Evolutionary conservation across 805 yeast species (phyloP), one percentile per base, ranked within the genome.

Genomic region (Grigorovia yakushimaensis): DNA sequence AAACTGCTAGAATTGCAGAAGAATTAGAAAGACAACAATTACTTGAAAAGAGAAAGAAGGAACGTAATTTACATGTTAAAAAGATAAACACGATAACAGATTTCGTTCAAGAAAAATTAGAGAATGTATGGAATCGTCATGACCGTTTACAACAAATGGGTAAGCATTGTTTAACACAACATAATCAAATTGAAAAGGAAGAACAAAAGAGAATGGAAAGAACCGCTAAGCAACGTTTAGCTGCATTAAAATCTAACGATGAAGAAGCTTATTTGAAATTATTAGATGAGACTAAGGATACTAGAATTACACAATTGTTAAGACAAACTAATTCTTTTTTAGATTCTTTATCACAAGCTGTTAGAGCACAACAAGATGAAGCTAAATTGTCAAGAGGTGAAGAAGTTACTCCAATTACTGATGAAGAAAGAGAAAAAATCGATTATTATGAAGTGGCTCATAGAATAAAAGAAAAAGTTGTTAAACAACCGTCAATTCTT

Each of bases 371-470:
- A 63, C 94, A 85, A 62, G 66, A 69, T 36, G 74, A 65, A 46
- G 71, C 71, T 8, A 54, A 60, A 44, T 39, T 61, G 11, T 51
- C 54, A 42, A 54, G 51, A 24, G 66, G 63, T 38, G 71, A 67
- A 42, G 72, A 65, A 46, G 64, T 59, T 19, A 47, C 52, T n/a
- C 72, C 55, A 67, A 66, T 44, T 49, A 65, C 56, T 8, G 71
- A 64, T 49, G 83, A 78, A 45, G 84, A 78, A 47, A 68, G 77
- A 48, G 86, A 81, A 54, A 83, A 79, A 52, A 75, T 81, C 38
- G 93, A 85, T 60, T 85, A 85, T 65, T 85, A 84, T 61, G 82
- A 82, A 57, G 93, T 85, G 40, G 93, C 93, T 2, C 95, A 85
- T 62, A 72, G 78, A 53, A 72, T 84, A 41, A 77, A 79, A 57